Percentiles rank a stretch among this genome's conserved stretches.
Evolutionary conservation across 1,139 yeast genomes (phyloP).

Genomic region (Zygoascus sp.): DNA sequence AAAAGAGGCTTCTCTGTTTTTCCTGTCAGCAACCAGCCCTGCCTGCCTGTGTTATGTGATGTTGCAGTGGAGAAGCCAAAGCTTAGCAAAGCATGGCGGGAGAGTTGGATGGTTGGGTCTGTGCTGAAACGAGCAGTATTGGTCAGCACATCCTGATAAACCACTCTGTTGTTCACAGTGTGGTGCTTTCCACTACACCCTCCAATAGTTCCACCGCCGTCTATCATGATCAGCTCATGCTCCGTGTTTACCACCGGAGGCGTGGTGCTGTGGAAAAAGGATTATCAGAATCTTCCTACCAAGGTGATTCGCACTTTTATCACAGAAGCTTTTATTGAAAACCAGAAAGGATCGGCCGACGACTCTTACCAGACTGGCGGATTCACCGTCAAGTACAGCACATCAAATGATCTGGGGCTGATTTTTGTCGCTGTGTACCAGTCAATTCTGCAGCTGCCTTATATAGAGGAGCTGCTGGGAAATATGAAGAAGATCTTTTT

Average conservation of each 20-base stretch:
- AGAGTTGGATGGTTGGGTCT: too few relatives aligned
- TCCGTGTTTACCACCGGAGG: conserved; percentile 56
- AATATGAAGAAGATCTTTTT: conserved; percentile 35
- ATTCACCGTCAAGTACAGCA: conserved; percentile 38
- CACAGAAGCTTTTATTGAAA: conserved; percentile 45
- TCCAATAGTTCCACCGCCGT: too few relatives aligned
- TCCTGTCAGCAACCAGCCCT: too few relatives aligned
- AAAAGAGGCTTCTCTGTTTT: too few relatives aligned
- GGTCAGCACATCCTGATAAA: too few relatives aligned
- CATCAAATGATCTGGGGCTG: conserved; percentile 34
- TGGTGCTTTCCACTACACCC: too few relatives aligned
- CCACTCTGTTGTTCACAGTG: too few relatives aligned
- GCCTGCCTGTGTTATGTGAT: too few relatives aligned
- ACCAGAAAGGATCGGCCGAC: conserved; percentile 18
- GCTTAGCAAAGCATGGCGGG: too few relatives aligned
- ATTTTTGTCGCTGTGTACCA: conserved; percentile 37
- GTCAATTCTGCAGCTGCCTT: conserved; percentile 34
- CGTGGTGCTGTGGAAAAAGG: conserved; percentile 49
- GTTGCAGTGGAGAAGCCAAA: too few relatives aligned
- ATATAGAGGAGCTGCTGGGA: conserved; percentile 34
- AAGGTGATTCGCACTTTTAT: conserved; percentile 48
- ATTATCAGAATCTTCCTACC: conserved; percentile 42
- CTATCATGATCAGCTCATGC: conserved; percentile 10
- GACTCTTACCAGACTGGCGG: conserved; percentile 18
- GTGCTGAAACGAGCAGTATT: too few relatives aligned